Conservation (phyloP, 192 early-diverging fungal species). For the Coemansia sp. region DNA sequence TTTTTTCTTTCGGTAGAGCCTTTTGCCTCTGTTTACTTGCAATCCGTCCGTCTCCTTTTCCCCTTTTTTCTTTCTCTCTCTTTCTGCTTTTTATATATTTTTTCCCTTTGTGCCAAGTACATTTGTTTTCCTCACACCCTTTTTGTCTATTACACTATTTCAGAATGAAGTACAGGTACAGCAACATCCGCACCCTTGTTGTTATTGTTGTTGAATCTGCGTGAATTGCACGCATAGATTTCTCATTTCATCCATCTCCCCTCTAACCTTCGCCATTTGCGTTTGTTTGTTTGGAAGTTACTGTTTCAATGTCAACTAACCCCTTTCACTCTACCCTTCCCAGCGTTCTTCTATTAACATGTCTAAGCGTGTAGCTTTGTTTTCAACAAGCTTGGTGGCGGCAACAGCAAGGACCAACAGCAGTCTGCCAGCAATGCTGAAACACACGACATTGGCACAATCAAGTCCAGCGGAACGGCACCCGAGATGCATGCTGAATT, state of each 20-base stretch:
- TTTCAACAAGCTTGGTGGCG: conserved; percentile 26
- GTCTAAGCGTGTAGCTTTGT: conserved; percentile 23
- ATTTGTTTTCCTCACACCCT: conserved; percentile 14
- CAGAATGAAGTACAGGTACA: conserved; percentile 6
- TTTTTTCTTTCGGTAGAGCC: too few relatives aligned
- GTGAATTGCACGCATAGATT: not conserved
- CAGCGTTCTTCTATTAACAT: too few relatives aligned
- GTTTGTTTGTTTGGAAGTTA: too few relatives aligned
- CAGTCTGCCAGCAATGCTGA: not conserved
- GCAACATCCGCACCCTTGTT: not conserved
- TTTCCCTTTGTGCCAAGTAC: conserved; percentile 20
- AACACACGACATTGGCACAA: conserved; percentile 8
- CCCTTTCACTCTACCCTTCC: not conserved
- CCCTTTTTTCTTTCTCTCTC: not conserved
- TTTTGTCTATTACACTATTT: not conserved
- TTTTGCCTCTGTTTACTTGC: too few relatives aligned
- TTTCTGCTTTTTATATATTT: conserved; percentile 9
- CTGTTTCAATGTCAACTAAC: not conserved
- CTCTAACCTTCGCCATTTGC: not conserved
- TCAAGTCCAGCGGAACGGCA: conserved; percentile 18
- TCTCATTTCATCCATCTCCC: not conserved
- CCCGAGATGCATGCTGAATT: conserved; percentile 37
- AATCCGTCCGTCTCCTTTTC: not conserved
- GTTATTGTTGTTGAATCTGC: not conserved
- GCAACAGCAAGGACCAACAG: conserved; percentile 16